A percentile compares a stretch with the other conserved stretches of the same genome.
Evolutionary conservation across 306 rosid genomes (phyloP).

Genomic region (Ochetophila trinervis): DNA sequence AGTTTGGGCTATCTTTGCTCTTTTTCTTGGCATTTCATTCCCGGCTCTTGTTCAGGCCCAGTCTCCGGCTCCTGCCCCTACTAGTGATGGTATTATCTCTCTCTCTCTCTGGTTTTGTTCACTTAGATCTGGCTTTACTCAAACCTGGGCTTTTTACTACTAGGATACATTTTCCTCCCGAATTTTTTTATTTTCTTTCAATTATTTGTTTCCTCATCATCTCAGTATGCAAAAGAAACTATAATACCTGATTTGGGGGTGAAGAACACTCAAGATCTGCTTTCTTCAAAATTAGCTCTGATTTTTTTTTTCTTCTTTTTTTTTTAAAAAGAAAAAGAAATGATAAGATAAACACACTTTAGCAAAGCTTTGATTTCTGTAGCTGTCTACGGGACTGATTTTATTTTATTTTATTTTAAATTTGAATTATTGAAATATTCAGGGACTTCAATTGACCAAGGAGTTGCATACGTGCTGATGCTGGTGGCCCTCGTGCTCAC

Average conservation of each 20-base stretch:
- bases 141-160: background rate
- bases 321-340: too few species aligned
- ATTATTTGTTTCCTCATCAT: too few species aligned
- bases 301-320: background rate
- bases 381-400: background rate
- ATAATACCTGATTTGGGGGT: too few species aligned
- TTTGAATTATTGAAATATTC: background rate
- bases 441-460: slow-evolving; percentile 84
- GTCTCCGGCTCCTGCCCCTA: slow-evolving; percentile 50
- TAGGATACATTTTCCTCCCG: background rate
- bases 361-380: background rate
- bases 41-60: slow-evolving; percentile 36
- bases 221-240: too few species aligned
- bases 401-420: background rate
- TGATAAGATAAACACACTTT: background rate
- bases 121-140: background rate
- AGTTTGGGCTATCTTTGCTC: slow-evolving; percentile 28
- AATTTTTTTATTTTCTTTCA: background rate
- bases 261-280: too few species aligned
- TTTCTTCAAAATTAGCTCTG: too few species aligned
- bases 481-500: slow-evolving; percentile 74
- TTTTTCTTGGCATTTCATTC: slow-evolving; percentile 43
- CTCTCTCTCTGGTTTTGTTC: background rate
- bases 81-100: slow-evolving; percentile 59
- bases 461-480: slow-evolving; percentile 78